Percentiles rank a stretch among this genome's conserved stretches.
These are phyloP conservation scores for Samsoniella hepiali DNA, from an alignment of 2,329 filamentous ascomycete genomes.

Conservation along the genomic window DNA sequence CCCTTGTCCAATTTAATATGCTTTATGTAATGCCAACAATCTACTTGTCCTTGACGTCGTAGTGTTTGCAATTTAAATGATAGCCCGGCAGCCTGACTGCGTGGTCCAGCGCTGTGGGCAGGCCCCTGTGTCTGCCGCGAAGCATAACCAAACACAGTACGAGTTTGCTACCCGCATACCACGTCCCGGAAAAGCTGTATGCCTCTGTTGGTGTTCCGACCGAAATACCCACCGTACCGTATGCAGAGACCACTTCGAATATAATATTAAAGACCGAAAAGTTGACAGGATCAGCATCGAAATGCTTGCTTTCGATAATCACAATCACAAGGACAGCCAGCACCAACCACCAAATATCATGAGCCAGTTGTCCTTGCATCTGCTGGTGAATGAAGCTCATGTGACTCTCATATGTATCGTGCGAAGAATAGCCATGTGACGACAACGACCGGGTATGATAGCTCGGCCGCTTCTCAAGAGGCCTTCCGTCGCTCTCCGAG, in stretches of 20 bases:
- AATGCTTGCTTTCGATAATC: constrained; percentile 57
- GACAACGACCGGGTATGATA: neutral
- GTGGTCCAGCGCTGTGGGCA: constrained; percentile 55
- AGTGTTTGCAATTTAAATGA: constrained; percentile 29
- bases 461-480: neutral
- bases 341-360: constrained; percentile 65
- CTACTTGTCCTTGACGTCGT: constrained; percentile 5
- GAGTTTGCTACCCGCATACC: constrained; percentile 55
- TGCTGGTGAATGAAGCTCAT: constrained; percentile 53
- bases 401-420: constrained; percentile 30
- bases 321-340: constrained; percentile 58
- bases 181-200: constrained; percentile 54
- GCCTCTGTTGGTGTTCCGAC: constrained; percentile 52
- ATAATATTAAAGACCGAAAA: constrained; percentile 60
- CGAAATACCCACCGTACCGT: constrained; percentile 60
- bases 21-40: neutral
- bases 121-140: constrained; percentile 52
- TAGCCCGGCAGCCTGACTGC: constrained; percentile 45
- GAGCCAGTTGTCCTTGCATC: constrained; percentile 60
- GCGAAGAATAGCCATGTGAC: neutral
- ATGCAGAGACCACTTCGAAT: constrained; percentile 56
- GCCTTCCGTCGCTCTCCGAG: neutral
- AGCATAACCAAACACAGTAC: constrained; percentile 57
- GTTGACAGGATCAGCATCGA: constrained; percentile 46
- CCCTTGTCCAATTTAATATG: no score